Base-by-base conservation (phyloP, 441 rosid species). In the Pelargonium citronellum region DNA sequence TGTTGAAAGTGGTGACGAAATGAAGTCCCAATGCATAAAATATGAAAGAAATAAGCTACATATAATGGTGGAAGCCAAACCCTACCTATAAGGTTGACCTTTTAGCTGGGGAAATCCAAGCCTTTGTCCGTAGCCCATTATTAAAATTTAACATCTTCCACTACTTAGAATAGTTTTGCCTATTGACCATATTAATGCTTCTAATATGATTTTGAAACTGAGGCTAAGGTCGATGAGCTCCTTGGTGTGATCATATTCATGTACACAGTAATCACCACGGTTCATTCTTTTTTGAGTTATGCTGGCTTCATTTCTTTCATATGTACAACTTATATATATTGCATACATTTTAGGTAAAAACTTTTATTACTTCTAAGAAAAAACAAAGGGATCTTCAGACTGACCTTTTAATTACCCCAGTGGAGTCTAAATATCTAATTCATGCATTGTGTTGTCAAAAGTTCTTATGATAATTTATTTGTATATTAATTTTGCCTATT, bases 381-480 rank as follows among this genome's bases (percentile, higher is more conserved):
- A 58, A 24, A 58, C 30, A 37, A 37, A 37, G 41, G 41, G 7
- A 37, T 37, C 41, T 58, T 58, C 63, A 19, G 30, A 19, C 12
- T 58, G 63, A 19, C 30, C 63, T 19, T 4, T 58, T 19, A 19
- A 58, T 58, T 37, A 37, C 63, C 4, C 5, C 27, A 58, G 63
- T 58, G 30, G 63, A 58, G 30, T 58, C 63, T 10, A 58, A 16
- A 9, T 58, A 58, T 58, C 63, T 27, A 58, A 58, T 17, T 20
- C 30, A 55, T 55, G 10, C 5, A 49, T 49, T 49, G 5, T 49
- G 15, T 13, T 13, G 55, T 12, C 55, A 11, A 49, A 49, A 7
- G 12, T 58, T 58, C 63, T 58, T 58, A 58, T 58, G 63, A 20
- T 58, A 20, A 58, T 58, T 62, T 15, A 62, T 62, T 27, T 30